These are phyloP conservation scores for Yarrowia sp. DNA, from an alignment of 805 yeast species.

Conservation along the genomic window DNA sequence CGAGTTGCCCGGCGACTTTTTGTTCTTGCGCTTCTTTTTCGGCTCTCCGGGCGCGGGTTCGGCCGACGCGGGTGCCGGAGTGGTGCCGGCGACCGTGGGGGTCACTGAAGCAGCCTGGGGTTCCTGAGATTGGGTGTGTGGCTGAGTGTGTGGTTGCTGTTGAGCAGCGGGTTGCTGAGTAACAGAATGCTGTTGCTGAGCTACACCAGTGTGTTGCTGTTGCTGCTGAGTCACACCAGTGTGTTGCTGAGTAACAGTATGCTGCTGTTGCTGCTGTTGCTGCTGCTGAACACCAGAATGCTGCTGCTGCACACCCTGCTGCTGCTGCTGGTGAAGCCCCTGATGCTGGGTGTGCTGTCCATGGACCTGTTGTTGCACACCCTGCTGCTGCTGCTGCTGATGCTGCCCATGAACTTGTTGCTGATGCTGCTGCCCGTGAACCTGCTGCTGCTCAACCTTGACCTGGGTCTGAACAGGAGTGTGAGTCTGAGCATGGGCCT, in stretches of 20 bases:
- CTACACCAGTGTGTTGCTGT: neutral
- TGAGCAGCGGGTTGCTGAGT: neutral
- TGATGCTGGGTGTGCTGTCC: slow-evolving; percentile 11
- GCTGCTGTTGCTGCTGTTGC: slow-evolving; percentile 2
- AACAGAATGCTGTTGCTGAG: slow-evolving; percentile 7
- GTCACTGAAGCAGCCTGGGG: neutral
- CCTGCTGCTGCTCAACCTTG: too few species aligned
- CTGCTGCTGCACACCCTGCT: neutral
- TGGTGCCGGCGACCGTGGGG: neutral
- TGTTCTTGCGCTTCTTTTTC: slow-evolving; percentile 33
- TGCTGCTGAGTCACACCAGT: neutral
- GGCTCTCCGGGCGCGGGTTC: slow-evolving; percentile 15
- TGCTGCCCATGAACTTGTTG: neutral
- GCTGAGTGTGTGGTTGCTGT: neutral
- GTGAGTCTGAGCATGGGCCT: neutral
- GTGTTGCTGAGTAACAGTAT: neutral
- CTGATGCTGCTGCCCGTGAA: neutral
- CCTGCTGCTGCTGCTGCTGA: slow-evolving; percentile 4
- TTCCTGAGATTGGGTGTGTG: too few species aligned
- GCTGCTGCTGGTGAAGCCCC: slow-evolving; percentile 3
- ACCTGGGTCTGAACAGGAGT: neutral
- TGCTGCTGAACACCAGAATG: neutral
- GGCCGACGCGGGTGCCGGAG: neutral
- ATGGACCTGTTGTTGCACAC: neutral
- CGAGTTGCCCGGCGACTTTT: slow-evolving; percentile 35